Evolutionary conservation across 2,329 filamentous ascomycete genomes (phyloP).

Genomic region (Neofusicoccum cordaticola): DNA sequence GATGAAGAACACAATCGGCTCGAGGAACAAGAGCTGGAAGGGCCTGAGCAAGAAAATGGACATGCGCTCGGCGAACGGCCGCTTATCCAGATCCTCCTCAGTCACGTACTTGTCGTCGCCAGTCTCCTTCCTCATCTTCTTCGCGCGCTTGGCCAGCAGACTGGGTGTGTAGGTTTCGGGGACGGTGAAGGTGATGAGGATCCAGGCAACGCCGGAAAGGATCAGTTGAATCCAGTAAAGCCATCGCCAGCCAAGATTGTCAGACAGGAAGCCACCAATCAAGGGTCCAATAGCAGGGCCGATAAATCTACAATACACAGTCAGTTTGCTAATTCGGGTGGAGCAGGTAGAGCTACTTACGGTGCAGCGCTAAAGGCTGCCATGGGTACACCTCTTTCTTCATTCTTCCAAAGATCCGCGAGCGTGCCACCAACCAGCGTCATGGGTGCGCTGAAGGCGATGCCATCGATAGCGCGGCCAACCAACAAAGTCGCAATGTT

Average conservation of each 20-base stretch:
- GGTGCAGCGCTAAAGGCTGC: slow-evolving; percentile 80
- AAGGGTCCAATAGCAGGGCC: slow-evolving; percentile 68
- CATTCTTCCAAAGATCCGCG: slow-evolving; percentile 78
- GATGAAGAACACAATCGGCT: slow-evolving; percentile 82
- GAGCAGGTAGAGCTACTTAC: not conserved
- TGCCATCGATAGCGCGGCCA: slow-evolving; percentile 74
- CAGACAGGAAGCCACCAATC: slow-evolving; percentile 71
- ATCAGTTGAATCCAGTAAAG: slow-evolving; percentile 87
- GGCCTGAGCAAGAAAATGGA: slow-evolving; percentile 75
- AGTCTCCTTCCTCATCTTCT: slow-evolving; percentile 67
- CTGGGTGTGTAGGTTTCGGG: slow-evolving; percentile 85
- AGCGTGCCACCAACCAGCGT: slow-evolving; percentile 80
- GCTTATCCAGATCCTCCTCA: slow-evolving; percentile 73
- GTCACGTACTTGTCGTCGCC: slow-evolving; percentile 69
- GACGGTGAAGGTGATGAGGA: slow-evolving; percentile 81
- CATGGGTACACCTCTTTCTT: slow-evolving; percentile 84
- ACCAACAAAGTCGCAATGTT: slow-evolving; percentile 76
- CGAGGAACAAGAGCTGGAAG: slow-evolving; percentile 79
- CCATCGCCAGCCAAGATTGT: slow-evolving; percentile 74
- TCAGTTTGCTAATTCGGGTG: not conserved
- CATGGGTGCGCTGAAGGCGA: slow-evolving; percentile 83
- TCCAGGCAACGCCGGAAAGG: slow-evolving; percentile 65
- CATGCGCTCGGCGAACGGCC: slow-evolving; percentile 66
- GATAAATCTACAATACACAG: slow-evolving; percentile 54
- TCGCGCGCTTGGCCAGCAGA: slow-evolving; percentile 68